Conservation (phyloP, 176 grass and related monocot genomes). For the Musa acuminata region DNA sequence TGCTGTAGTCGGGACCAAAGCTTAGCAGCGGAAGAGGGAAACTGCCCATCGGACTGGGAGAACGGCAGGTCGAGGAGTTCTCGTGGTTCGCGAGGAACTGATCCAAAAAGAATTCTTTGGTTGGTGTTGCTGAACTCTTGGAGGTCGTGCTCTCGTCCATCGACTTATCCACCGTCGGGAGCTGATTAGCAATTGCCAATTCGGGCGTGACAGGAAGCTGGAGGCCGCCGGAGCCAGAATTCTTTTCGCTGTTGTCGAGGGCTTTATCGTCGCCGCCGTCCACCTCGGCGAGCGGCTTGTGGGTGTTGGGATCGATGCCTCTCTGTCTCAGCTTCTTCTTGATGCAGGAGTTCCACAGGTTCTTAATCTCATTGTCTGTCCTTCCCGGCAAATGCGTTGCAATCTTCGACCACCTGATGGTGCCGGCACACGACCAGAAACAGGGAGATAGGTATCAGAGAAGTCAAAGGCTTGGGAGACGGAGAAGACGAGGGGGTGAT, state of each 20-base stretch:
- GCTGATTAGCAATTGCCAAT: neutral
- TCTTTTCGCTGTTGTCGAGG: constrained; percentile 20
- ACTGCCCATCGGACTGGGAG: constrained; percentile 18
- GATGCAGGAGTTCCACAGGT: constrained; percentile 54
- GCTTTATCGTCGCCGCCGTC: constrained; percentile 19
- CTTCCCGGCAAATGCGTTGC: constrained; percentile 48
- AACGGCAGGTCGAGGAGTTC: constrained; percentile 23
- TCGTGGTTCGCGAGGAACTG: constrained; percentile 30
- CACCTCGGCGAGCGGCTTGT: constrained; percentile 31
- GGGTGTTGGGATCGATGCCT: constrained; percentile 56
- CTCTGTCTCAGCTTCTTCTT: constrained; percentile 50
- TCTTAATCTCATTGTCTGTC: constrained; percentile 62
- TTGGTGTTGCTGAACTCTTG: constrained; percentile 19
- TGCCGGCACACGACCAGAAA: neutral
- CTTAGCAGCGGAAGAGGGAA: constrained; percentile 47
- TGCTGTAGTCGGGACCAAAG: constrained; percentile 30
- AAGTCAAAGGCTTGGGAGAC: neutral
- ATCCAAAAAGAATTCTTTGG: constrained; percentile 32
- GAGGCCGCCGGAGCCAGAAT: neutral
- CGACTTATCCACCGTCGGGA: constrained; percentile 19
- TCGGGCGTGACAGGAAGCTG: neutral
- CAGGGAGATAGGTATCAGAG: neutral
- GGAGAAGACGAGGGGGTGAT: neutral
- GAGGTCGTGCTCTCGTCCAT: constrained; percentile 26
- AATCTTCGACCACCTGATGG: constrained; percentile 53